Conservation (phyloP, 257 asterid species). For the Orobanche coerulescens region DNA sequence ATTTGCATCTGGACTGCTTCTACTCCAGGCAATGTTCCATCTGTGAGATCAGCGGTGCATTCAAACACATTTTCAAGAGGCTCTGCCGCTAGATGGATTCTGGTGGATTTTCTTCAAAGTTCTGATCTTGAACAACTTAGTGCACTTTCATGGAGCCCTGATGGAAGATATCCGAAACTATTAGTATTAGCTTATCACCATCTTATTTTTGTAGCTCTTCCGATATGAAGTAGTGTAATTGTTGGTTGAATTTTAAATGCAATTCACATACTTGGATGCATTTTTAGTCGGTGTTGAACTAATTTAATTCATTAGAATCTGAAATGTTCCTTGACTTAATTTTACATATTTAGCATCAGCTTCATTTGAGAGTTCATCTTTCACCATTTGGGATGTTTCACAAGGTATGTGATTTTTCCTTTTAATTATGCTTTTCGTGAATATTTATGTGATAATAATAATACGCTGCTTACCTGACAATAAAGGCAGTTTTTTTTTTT, state of each 20-base stretch:
- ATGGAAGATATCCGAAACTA: constrained; percentile 80
- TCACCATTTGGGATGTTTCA: constrained; percentile 95
- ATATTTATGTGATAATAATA: background rate
- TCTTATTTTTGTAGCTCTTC: constrained; percentile 4
- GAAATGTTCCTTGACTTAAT: constrained; percentile 45
- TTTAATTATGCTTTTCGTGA: background rate
- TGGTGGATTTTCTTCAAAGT: constrained; percentile 85
- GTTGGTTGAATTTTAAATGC: constrained; percentile 12
- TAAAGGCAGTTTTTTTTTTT: background rate
- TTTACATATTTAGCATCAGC: constrained; percentile 90
- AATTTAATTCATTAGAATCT: constrained; percentile 12
- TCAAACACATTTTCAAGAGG: constrained; percentile 71
- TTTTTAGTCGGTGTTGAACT: constrained; percentile 1
- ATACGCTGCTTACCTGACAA: background rate
- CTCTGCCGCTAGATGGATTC: constrained; percentile 68
- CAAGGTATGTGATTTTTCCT: constrained; percentile 51
- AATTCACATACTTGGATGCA: background rate
- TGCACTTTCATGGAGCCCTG: constrained; percentile 96
- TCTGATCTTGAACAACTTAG: constrained; percentile 60
- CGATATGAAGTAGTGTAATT: background rate
- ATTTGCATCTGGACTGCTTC: constrained; percentile 97
- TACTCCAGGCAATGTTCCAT: constrained; percentile 73
- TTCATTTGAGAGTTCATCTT: constrained; percentile 78
- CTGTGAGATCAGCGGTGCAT: constrained; percentile 66
- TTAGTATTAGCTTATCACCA: background rate